These are phyloP conservation scores for Hypoxylon sp. DNA, from an alignment of 2,329 filamentous ascomycete genomes.

Conservation along the genomic window DNA sequence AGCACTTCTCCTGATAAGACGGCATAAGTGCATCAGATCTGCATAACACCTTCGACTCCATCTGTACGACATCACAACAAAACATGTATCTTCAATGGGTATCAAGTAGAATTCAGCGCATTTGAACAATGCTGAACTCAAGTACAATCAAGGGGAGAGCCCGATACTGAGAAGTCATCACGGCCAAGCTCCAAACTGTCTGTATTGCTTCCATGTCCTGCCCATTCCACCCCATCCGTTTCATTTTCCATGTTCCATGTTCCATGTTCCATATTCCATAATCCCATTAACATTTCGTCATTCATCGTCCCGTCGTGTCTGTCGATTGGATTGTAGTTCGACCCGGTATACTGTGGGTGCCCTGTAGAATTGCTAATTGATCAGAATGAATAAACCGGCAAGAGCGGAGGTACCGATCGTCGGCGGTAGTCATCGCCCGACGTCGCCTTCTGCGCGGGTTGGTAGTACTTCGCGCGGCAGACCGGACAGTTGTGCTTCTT, in stretches of 20 bases:
- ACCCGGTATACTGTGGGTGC: background rate
- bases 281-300: background rate
- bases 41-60: background rate
- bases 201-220: background rate
- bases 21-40: background rate
- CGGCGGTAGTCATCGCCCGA: constrained; percentile 22
- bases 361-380: constrained; percentile 1
- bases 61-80: background rate
- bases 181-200: background rate
- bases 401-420: constrained; percentile 3
- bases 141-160: background rate
- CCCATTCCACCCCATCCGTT: background rate
- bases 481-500: constrained; percentile 55
- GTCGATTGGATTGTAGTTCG: background rate
- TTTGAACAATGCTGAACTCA: background rate
- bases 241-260: background rate
- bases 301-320: background rate
- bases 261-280: background rate
- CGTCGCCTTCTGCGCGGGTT: constrained; percentile 23
- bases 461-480: constrained; percentile 54
- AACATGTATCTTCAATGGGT: background rate
- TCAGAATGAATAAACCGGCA: constrained; percentile 39
- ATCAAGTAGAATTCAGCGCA: background rate
- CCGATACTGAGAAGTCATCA: background rate
- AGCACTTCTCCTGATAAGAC: background rate